Evolutionary conservation across 768 basidiomycete species (phyloP).

Genomic region (Hirschioporus abietinus): DNA sequence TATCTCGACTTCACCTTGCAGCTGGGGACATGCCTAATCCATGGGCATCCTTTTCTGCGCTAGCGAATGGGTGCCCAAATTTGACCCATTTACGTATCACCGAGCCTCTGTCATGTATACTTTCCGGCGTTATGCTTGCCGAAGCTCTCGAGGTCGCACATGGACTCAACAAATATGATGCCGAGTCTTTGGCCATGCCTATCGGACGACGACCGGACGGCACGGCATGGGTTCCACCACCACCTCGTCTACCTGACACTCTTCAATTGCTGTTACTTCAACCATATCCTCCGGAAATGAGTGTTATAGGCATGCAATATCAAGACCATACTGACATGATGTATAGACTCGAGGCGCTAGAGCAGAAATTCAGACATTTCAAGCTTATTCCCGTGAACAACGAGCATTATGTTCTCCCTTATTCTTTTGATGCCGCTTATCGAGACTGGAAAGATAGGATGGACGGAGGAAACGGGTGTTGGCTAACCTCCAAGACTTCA

Average conservation of each 20-base stretch:
- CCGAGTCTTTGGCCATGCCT: neutral
- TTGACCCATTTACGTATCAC: constrained; percentile 2
- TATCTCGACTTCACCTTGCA: constrained; percentile 2
- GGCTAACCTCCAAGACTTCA: neutral
- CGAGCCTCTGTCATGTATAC: constrained; percentile 1
- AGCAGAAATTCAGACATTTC: constrained; percentile 1
- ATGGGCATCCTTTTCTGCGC: neutral
- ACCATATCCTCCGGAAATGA: constrained; percentile 2
- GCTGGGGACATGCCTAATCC: constrained; percentile 3
- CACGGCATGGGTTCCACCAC: neutral
- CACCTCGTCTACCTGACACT: neutral
- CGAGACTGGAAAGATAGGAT: constrained; percentile 3
- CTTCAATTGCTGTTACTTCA: neutral
- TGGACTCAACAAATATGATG: neutral
- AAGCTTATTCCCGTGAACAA: neutral
- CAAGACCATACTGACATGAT: neutral
- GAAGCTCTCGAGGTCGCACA: neutral
- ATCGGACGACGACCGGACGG: neutral
- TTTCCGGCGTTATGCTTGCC: neutral
- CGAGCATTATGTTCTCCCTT: constrained; percentile 1
- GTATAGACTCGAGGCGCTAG: neutral
- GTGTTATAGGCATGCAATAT: neutral
- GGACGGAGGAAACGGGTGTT: constrained; percentile 3
- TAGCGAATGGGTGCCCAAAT: neutral
- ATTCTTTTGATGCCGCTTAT: constrained; percentile 3